Conservation (phyloP, 176 grass and related monocot species). For the Carex scoparia region DNA sequence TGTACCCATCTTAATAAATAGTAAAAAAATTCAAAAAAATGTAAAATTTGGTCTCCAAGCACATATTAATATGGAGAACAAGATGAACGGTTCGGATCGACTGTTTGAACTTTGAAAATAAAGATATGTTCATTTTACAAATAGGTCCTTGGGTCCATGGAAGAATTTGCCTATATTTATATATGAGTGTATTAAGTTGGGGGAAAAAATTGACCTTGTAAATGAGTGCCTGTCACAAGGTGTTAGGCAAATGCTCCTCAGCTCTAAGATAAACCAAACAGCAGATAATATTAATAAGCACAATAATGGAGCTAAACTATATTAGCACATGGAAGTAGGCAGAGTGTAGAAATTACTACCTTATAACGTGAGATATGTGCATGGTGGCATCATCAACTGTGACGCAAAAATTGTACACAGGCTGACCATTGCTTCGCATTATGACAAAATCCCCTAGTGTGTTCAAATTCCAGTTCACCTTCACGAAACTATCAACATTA, state of each 20-base stretch:
- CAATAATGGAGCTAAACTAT: neutral
- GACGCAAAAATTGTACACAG: slow-evolving; percentile 99
- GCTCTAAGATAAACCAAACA: slow-evolving; percentile 42
- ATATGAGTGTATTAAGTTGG: neutral
- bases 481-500: slow-evolving; percentile 77
- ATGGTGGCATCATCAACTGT: slow-evolving; percentile 96
- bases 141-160: too few species aligned
- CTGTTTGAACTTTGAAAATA: too few species aligned
- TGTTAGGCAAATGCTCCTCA: slow-evolving; percentile 99
- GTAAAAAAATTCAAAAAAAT: too few species aligned
- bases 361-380: slow-evolving; percentile 91
- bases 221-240: slow-evolving; percentile 87
- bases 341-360: slow-evolving; percentile 30
- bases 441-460: slow-evolving; percentile 97
- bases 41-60: too few species aligned
- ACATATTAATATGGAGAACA: too few species aligned
- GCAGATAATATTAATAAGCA: neutral
- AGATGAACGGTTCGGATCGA: too few species aligned
- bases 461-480: slow-evolving; percentile 92
- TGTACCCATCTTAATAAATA: too few species aligned
- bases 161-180: too few species aligned
- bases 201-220: slow-evolving; percentile 59
- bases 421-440: slow-evolving; percentile 98
- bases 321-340: neutral
- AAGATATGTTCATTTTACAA: too few species aligned